Evolutionary conservation across 2,329 filamentous ascomycete genomes (phyloP), one percentile per base, ranked within the genome.

Genomic region (Talaromyces amestolkiae): DNA sequence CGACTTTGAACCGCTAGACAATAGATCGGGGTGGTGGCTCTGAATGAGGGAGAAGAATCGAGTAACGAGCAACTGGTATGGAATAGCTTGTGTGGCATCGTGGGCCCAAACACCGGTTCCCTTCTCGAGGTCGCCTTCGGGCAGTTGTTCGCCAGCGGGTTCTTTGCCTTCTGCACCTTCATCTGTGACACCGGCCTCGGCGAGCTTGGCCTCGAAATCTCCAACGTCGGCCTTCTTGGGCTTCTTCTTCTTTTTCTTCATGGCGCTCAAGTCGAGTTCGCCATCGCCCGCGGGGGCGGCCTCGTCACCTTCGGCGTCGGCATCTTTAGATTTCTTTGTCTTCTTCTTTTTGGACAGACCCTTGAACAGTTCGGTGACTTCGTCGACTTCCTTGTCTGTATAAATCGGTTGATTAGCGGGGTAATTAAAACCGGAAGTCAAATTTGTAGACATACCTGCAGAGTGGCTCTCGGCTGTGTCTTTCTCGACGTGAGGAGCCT

Each of bases 41-140:
- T 95, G 89, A 69, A 99, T 88, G 71, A 96, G 90, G 76, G 87
- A 90, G 87, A 97, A 99, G 86, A 99, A 99, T 72, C 95, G 92
- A 75, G 85, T 86, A 70, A 98, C 89, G 60, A 99, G 88, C 69
- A 93, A 86, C 74, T 88, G 86, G 86, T 97, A 99, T 76, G 86
- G 88, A 80, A 98, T 92, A 69, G 88, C 79, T 76, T 88, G 87
- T 65, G 86, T 88, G 78, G 90, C 87, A 75, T 93, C 88, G 83
- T 97, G 93, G 70, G 85, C 82, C 92, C 92, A 97, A 81, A 97
- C 91, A 68, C 93, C 93, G 51, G 92, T 97, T 71, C 93, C 93
- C 77, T 89, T 86, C 72, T 93, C 88, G 84, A 93, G 90, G 74
- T 97, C 92, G 71, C 92, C 93, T 76, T 83, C 80, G 68, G 84